Evolutionary conservation across 768 basidiomycete genomes (phyloP), one percentile per base, ranked within the genome.

Genomic region (Pulveroboletus ravenelii): DNA sequence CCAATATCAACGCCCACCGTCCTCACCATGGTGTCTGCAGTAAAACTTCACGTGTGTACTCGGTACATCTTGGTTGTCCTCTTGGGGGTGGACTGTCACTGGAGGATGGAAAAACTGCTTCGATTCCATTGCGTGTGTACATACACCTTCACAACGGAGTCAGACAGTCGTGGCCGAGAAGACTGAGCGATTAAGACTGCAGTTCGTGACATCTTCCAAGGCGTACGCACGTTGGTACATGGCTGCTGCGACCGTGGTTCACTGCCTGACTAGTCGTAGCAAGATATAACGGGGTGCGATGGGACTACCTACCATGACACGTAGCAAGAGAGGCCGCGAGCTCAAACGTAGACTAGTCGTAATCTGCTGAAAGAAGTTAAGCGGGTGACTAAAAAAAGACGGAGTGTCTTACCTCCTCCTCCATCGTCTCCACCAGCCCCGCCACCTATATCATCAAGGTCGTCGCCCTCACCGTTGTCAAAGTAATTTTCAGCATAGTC

Each of bases 401-500:
- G 29, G 30, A 40, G 12, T 30, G 12, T 32, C 58, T 58, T 53
- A 49, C 80, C 82, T 51, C 80, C 85, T 35, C 81, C 85, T 29
- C 79, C 85, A 36, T 78, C 86, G 15, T 79, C 87, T 13, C 67
- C 78, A 5, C 78, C 87, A 10, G 76, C 85, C 0, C 81, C 85
- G 9, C 79, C 89, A 6, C 85, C 88, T 18, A 88, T 66, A 59
- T 89, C 84, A 59, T 93, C 90, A 48, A 78, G 67, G 60, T 92
- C 87, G 46, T 92, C 89, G 4, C 75, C 83, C 67, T 91, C 89
- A 15, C 89, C 89, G 47, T 90, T 91, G 65, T 93, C 89, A 63
- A 93, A 93, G 74, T 93, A 92, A 63, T 93, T 89, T 54, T 87
- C 86, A 3, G 85, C 89, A 54, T 93, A 93, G 55, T 93, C 90